These are phyloP conservation scores for Aspergillus sp. DNA, from an alignment of 2,329 filamentous ascomycete species.

Conservation along the genomic window DNA sequence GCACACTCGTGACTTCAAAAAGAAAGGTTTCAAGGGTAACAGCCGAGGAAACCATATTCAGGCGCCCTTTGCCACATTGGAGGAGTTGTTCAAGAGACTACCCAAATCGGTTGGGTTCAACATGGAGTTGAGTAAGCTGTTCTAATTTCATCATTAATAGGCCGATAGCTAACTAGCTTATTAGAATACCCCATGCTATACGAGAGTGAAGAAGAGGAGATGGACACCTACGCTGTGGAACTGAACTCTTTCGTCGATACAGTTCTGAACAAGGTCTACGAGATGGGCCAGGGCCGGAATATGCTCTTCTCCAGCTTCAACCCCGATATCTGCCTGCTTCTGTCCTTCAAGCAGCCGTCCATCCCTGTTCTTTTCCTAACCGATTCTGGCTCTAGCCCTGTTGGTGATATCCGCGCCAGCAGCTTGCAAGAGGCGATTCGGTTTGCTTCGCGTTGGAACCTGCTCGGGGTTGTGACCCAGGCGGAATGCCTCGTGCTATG, in stretches of 20 bases:
- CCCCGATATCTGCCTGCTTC: slow-evolving; percentile 89
- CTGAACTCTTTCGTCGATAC: slow-evolving; percentile 97
- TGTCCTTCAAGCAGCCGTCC: slow-evolving; percentile 96
- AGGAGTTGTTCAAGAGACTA: slow-evolving; percentile 87
- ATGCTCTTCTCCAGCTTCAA: slow-evolving; percentile 98
- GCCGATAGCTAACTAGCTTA: slow-evolving; percentile 30
- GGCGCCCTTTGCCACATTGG: slow-evolving; percentile 90
- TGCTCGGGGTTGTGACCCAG: slow-evolving; percentile 88
- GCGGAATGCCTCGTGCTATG: slow-evolving; percentile 87
- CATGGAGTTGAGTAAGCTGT: slow-evolving; percentile 79
- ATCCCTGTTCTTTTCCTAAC: slow-evolving; percentile 95
- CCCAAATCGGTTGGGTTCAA: slow-evolving; percentile 90
- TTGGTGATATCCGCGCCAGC: slow-evolving; percentile 86
- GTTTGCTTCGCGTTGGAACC: slow-evolving; percentile 92
- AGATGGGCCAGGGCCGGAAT: slow-evolving; percentile 78
- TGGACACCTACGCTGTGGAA: slow-evolving; percentile 95
- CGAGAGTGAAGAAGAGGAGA: slow-evolving; percentile 92
- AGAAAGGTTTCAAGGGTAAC: slow-evolving; percentile 94
- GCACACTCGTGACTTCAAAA: slow-evolving; percentile 92
- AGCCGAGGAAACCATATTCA: slow-evolving; percentile 93
- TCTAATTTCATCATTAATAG: slow-evolving; percentile 23
- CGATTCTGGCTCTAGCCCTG: slow-evolving; percentile 78
- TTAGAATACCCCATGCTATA: slow-evolving; percentile 92
- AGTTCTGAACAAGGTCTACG: slow-evolving; percentile 86
- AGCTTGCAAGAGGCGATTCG: slow-evolving; percentile 94